Evolutionary conservation across 805 yeast species (phyloP).

Genomic region (Starmerella floricola): DNA sequence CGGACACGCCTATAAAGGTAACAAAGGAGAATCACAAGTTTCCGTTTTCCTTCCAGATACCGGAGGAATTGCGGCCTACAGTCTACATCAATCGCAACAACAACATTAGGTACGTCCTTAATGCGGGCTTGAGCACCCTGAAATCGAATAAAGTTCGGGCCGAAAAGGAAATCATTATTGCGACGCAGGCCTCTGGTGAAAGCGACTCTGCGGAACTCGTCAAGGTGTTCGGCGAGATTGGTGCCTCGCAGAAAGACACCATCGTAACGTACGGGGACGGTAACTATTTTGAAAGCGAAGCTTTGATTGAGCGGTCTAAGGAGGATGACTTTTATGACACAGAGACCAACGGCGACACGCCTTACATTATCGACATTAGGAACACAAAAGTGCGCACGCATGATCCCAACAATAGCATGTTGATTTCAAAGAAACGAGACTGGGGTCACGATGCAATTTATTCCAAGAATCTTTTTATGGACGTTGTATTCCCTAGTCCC

Average conservation of each 20-base stretch:
- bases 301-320: too few relatives aligned
- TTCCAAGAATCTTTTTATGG: slow-evolving; percentile 1
- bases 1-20: background rate
- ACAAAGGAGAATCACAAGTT: slow-evolving; percentile 55
- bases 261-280: too few relatives aligned
- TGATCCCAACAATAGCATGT: too few relatives aligned
- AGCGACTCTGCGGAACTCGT: too few relatives aligned
- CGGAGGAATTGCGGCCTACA: slow-evolving; percentile 30
- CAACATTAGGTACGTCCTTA: slow-evolving; percentile 5
- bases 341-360: too few relatives aligned
- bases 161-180: background rate
- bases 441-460: background rate
- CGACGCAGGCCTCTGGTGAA: too few relatives aligned
- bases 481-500: slow-evolving; percentile 7
- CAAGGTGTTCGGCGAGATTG: background rate
- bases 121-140: too few relatives aligned
- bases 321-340: too few relatives aligned
- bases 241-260: background rate
- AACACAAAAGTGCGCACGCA: too few relatives aligned
- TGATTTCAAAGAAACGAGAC: too few relatives aligned
- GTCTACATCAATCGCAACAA: slow-evolving; percentile 5
- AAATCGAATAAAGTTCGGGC: background rate
- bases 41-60: slow-evolving; percentile 60
- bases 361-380: too few relatives aligned
- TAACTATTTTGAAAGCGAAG: too few relatives aligned